phyloP scores from a whole-genome alignment of 768 basidiomycete genomes.

The Rhodosporidiobolus sp. region DNA sequence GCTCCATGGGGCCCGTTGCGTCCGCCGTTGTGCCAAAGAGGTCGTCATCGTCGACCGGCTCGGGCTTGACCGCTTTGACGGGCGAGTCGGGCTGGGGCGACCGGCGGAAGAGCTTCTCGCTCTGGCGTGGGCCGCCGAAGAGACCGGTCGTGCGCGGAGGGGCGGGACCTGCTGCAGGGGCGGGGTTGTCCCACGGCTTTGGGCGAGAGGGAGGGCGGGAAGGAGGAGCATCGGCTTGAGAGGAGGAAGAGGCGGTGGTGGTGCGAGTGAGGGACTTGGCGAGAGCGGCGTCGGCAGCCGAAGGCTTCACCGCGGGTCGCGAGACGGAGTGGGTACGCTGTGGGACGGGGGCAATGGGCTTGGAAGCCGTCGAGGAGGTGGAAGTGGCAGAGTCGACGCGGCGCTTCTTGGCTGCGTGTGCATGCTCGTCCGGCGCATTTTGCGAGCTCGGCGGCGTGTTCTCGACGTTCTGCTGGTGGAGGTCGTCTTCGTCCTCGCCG shows the following conservation, averaged over 20 bases:
- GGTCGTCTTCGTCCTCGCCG: neutral
- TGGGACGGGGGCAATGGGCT: neutral
- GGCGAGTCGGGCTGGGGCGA: neutral
- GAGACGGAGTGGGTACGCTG: too few species aligned
- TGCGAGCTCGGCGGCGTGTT: conserved; percentile 2
- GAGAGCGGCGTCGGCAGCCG: too few species aligned
- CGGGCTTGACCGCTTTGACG: neutral
- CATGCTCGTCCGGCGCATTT: neutral
- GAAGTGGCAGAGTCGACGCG: neutral
- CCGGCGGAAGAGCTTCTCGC: neutral
- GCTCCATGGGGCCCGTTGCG: neutral
- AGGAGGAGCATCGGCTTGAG: neutral
- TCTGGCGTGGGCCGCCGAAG: neutral
- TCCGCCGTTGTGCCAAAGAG: neutral
- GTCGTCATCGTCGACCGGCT: conserved; percentile 2
- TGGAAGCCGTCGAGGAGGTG: too few species aligned
- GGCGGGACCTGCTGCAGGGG: neutral
- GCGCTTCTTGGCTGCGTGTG: neutral
- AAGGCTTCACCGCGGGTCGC: too few species aligned
- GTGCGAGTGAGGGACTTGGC: neutral
- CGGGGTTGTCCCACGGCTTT: neutral
- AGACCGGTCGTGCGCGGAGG: neutral
- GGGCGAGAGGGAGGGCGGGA: neutral
- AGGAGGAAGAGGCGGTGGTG: neutral
- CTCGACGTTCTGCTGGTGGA: neutral